Base-by-base conservation (phyloP, 192 early-diverging fungal genomes). In the Linnemannia elongata region DNA sequence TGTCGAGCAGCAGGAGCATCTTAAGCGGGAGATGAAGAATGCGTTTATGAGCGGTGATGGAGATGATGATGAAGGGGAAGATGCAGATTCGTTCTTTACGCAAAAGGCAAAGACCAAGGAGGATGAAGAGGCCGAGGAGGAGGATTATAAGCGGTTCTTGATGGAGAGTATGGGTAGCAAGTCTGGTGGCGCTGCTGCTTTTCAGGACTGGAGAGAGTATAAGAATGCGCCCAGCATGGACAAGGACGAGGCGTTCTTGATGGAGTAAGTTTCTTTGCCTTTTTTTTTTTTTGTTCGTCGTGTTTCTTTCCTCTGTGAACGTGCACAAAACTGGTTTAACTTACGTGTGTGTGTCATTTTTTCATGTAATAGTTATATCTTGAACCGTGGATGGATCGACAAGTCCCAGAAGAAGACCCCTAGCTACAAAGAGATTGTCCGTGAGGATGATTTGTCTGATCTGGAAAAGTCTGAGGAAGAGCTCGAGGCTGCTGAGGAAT, bases 381-480 rank as follows among this genome's bases (percentile, higher is more conserved):
- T 99, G 80, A 99, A 97, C 82, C 95, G 96, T 82, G 96, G 97
- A 24, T 99, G 98, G 98, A 92, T 98, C 20, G 97, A 97, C 68
- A 96, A 96, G 79, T 91, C 91, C 13, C 89, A 90, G 42, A 91
- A 89, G n/a, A 90, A 88, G 54, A 76, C 90, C 0, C 92, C 95
- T 13, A 91, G 92, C 10, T 96, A 96, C 80, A 89, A 94, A 66
- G 94, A 97, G 69, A 93, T 97, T 77, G 91, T 95, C 6, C 77
- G 78, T 1, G 90, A 92, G 38, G 94, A 95, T n/a, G 92, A 95
- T 0, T 88, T 91, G 27, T 91, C 92, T 24, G 91, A 88, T 0
- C 78, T 81, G 60, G 92, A 93, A 69, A 93, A 92, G 87, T 96
- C 94, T 57, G 95, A 97, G 81, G 93, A 95, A 69, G 90, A 92